phyloP scores from a whole-genome alignment of 257 asterid genomes.

The Galeopsis tetrahit region DNA sequence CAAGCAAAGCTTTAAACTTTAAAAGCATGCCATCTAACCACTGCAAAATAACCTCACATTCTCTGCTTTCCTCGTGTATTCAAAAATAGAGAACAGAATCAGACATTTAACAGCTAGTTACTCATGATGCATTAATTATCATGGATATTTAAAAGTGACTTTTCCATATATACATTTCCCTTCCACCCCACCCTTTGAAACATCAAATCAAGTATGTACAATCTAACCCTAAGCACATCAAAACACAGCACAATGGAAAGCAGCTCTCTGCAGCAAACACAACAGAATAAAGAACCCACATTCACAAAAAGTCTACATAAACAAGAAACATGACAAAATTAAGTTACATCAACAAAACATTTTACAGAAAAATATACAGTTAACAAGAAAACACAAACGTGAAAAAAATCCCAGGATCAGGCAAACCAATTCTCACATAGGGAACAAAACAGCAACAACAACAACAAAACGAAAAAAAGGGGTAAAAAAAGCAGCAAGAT shows the following conservation, averaged over 20 bases:
- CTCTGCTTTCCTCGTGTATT: background rate
- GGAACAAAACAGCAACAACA: background rate
- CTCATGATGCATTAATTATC: slow-evolving; percentile 4
- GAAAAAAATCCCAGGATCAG: slow-evolving; percentile 11
- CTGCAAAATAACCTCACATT: background rate
- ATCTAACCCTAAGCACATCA: background rate
- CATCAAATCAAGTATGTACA: slow-evolving; percentile 10
- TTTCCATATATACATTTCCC: slow-evolving; percentile 23
- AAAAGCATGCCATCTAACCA: background rate
- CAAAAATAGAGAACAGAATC: background rate
- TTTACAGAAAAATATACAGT: background rate
- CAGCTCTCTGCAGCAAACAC: slow-evolving; percentile 29
- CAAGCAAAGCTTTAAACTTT: background rate
- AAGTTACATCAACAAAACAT: background rate
- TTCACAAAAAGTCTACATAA: slow-evolving; percentile 20
- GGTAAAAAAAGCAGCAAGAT: background rate
- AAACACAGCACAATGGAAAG: slow-evolving; percentile 5
- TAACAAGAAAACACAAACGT: slow-evolving; percentile 6
- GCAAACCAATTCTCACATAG: slow-evolving; percentile 13
- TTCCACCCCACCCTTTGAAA: slow-evolving; percentile 6
- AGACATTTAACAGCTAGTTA: background rate
- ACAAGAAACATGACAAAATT: background rate
- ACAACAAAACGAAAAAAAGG: background rate
- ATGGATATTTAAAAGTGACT: slow-evolving; percentile 5
- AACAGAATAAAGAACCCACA: slow-evolving; percentile 3